Percentiles rank a stretch among this genome's conserved stretches.
phyloP scores from a whole-genome alignment of 2,329 filamentous ascomycete species.

The Meredithiella fracta region DNA sequence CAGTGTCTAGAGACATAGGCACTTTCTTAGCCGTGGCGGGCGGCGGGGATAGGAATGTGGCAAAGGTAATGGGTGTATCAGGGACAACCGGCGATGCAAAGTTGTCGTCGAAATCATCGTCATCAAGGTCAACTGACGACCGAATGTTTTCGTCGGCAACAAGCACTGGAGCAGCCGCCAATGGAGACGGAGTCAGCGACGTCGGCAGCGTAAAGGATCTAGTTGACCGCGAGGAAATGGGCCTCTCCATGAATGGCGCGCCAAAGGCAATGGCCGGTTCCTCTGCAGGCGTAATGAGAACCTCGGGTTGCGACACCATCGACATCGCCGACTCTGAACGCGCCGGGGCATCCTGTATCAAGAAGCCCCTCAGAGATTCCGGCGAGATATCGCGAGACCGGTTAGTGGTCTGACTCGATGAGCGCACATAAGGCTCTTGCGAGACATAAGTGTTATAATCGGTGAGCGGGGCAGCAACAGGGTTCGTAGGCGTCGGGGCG shows the following conservation, averaged over 20 bases:
- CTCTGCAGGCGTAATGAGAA: slow-evolving; percentile 8
- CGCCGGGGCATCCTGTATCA: slow-evolving; percentile 28
- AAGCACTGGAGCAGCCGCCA: slow-evolving; percentile 3
- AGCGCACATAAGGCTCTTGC: slow-evolving; percentile 1
- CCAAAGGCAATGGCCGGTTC: not conserved
- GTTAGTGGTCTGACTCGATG: slow-evolving; percentile 4
- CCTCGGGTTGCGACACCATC: slow-evolving; percentile 5
- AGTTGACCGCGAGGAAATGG: slow-evolving; percentile 6
- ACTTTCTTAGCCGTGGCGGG: slow-evolving; percentile 27
- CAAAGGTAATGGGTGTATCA: slow-evolving; percentile 26
- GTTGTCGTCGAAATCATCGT: slow-evolving; percentile 40
- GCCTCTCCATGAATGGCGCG: not conserved
- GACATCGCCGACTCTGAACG: slow-evolving; percentile 17
- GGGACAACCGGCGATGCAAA: slow-evolving; percentile 38
- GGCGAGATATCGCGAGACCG: slow-evolving; percentile 36
- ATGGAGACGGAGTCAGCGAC: not conserved
- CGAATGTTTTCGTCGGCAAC: not conserved
- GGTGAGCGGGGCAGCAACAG: not conserved
- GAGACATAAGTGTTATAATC: not conserved
- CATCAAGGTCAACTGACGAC: slow-evolving; percentile 21
- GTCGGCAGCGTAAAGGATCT: slow-evolving; percentile 8
- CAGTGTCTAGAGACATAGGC: slow-evolving; percentile 16
- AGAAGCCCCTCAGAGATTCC: slow-evolving; percentile 36
- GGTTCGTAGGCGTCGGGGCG: not conserved
- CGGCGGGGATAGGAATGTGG: slow-evolving; percentile 36